Evolutionary conservation across 768 basidiomycete genomes (phyloP).

Genomic region (Trametes gibbosa): DNA sequence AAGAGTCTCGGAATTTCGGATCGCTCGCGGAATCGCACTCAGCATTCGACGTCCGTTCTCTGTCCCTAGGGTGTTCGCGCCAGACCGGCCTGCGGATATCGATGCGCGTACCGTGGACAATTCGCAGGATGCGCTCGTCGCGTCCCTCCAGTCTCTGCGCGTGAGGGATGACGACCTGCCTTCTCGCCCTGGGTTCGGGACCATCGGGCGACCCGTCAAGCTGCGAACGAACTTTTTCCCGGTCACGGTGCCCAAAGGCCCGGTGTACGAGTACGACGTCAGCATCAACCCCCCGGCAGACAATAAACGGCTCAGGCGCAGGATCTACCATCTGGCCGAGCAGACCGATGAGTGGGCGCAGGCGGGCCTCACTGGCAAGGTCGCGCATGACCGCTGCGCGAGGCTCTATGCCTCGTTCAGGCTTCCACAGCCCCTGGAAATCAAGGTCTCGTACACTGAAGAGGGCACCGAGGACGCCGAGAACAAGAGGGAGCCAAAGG

Average conservation of each 20-base stretch:
- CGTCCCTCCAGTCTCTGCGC: conserved; percentile 30
- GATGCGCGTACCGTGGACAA: conserved; percentile 47
- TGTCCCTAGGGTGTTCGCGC: conserved; percentile 47
- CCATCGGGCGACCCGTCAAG: conserved; percentile 40
- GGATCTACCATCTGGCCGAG: conserved; percentile 51
- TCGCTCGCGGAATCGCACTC: too few species aligned
- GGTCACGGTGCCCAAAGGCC: conserved; percentile 43
- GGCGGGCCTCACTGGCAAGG: conserved; percentile 38
- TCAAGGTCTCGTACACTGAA: conserved; percentile 42
- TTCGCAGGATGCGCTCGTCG: conserved; percentile 45
- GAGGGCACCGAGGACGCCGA: conserved; percentile 40
- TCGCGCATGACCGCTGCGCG: conserved; percentile 48
- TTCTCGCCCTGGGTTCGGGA: conserved; percentile 48
- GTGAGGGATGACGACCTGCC: conserved; percentile 38
- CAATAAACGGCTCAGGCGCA: conserved; percentile 39
- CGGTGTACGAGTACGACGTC: conserved; percentile 49
- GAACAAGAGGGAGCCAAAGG: conserved; percentile 27
- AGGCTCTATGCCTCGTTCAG: conserved; percentile 43
- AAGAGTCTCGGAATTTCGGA: conserved; percentile 17
- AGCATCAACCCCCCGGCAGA: conserved; percentile 38
- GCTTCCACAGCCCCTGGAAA: conserved; percentile 41
- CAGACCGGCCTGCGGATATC: conserved; percentile 42
- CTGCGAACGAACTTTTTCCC: conserved; percentile 56
- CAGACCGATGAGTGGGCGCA: conserved; percentile 38
- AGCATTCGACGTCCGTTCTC: too few species aligned